A percentile compares a stretch with the other conserved stretches of the same genome.
These are phyloP conservation scores for Tolypocladium ophioglossoides DNA, from an alignment of 2,329 filamentous ascomycete genomes.

Conservation along the genomic window DNA sequence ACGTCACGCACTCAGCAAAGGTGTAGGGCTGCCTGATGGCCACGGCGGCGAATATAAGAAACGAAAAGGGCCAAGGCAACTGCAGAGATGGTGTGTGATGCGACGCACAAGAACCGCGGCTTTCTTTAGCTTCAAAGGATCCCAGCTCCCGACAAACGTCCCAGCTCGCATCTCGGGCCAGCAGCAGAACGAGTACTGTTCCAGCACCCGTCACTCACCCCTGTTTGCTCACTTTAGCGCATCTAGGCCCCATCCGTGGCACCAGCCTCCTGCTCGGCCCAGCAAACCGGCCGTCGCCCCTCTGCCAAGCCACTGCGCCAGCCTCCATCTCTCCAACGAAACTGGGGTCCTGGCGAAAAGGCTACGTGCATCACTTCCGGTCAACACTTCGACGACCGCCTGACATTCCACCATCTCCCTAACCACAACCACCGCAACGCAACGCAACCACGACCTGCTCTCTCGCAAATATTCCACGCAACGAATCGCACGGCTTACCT, in stretches of 20 bases:
- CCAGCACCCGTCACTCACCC: background rate
- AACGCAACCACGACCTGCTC: background rate
- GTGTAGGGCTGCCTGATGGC: background rate
- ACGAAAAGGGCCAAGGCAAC: background rate
- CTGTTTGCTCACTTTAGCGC: background rate
- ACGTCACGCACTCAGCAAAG: background rate
- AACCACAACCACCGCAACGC: slow-evolving; percentile 8
- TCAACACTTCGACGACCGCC: slow-evolving; percentile 14
- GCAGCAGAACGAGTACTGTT: background rate
- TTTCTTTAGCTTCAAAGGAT: background rate
- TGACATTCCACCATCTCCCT: slow-evolving; percentile 7
- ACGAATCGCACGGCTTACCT: too few relatives aligned
- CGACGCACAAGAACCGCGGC: background rate
- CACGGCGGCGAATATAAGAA: background rate
- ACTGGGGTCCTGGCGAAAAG: slow-evolving; percentile 11
- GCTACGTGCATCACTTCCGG: slow-evolving; percentile 17
- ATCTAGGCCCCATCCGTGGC: background rate
- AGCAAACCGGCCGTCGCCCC: background rate
- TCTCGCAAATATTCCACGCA: background rate
- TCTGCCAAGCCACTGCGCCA: slow-evolving; percentile 6
- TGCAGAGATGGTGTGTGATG: background rate
- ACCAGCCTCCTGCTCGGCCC: slow-evolving; percentile 1
- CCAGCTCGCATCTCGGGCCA: background rate
- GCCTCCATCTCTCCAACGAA: slow-evolving; percentile 2
- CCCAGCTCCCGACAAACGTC: background rate